Evolutionary conservation across 2,329 filamentous ascomycete genomes (phyloP).

Genomic region (Diaporthe sp.): DNA sequence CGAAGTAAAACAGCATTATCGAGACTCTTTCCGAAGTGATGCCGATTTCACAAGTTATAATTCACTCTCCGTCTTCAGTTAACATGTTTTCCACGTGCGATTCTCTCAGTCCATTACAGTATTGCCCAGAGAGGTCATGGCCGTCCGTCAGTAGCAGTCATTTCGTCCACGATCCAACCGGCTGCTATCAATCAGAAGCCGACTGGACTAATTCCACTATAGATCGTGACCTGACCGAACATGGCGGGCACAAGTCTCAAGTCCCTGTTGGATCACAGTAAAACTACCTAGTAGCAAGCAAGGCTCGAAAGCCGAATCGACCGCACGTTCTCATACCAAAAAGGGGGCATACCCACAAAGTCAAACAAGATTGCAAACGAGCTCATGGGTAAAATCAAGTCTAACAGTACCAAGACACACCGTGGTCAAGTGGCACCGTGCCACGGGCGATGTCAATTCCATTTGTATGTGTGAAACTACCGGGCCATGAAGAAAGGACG

Average conservation of each 20-base stretch:
- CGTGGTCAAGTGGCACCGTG: not conserved
- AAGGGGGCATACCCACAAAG: too few species aligned
- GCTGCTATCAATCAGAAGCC: not conserved
- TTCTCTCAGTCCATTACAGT: not conserved
- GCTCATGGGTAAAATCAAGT: too few species aligned
- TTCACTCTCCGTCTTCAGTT: not conserved
- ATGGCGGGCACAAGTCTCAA: not conserved
- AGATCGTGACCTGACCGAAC: not conserved
- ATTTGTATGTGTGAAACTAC: conserved; percentile 22
- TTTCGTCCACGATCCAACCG: not conserved
- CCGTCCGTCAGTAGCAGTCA: not conserved
- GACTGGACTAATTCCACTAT: not conserved
- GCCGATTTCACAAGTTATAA: not conserved
- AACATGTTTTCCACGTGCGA: too few species aligned
- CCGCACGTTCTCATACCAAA: not conserved
- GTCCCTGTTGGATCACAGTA: not conserved
- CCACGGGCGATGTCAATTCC: not conserved
- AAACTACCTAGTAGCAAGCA: not conserved
- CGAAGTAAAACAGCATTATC: not conserved
- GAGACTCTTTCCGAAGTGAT: too few species aligned
- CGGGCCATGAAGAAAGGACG: not conserved
- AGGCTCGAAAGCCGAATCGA: not conserved
- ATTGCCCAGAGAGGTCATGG: not conserved
- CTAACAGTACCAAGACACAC: not conserved
- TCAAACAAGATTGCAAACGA: not conserved